Conservation (phyloP, 1,139 yeast species). For the Magnusiomyces starmeri region DNA sequence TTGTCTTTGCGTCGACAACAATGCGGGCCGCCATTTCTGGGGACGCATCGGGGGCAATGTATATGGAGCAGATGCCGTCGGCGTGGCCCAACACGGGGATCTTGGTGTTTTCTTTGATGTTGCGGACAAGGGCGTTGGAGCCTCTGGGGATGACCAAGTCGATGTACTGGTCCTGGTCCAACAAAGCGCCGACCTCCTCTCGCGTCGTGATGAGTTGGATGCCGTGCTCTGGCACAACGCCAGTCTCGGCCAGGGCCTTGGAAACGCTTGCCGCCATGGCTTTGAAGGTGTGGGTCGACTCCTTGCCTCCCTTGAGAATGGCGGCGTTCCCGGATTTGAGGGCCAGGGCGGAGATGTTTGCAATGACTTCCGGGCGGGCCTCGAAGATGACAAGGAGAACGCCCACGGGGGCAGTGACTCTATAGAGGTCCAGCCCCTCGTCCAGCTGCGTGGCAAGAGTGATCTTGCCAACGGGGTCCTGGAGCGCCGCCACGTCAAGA, state of each 20-base stretch:
- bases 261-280: constrained; percentile 71
- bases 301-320: constrained; percentile 95
- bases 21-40: constrained; percentile 66
- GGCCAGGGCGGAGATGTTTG: constrained; percentile 92
- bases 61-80: constrained; percentile 91
- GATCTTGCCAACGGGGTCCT: constrained; percentile 84
- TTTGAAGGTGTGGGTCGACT: constrained; percentile 74
- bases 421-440: constrained; percentile 71
- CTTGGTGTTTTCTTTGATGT: constrained; percentile 77
- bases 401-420: constrained; percentile 92
- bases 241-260: constrained; percentile 45
- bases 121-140: constrained; percentile 79
- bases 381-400: constrained; percentile 89
- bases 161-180: constrained; percentile 79
- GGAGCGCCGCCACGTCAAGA: constrained; percentile 77
- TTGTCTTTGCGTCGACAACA: constrained; percentile 80
- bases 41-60: constrained; percentile 70
- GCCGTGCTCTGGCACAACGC: constrained; percentile 63
- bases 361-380: constrained; percentile 96
- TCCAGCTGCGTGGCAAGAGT: constrained; percentile 80
- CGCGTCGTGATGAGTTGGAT: constrained; percentile 83
- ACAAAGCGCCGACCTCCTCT: constrained; percentile 77
- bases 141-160: constrained; percentile 98
- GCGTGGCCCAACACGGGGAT: constrained; percentile 98
- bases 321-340: constrained; percentile 91